Conservation (phyloP, 768 basidiomycete species). For the Mycena olivaceomarginata region DNA sequence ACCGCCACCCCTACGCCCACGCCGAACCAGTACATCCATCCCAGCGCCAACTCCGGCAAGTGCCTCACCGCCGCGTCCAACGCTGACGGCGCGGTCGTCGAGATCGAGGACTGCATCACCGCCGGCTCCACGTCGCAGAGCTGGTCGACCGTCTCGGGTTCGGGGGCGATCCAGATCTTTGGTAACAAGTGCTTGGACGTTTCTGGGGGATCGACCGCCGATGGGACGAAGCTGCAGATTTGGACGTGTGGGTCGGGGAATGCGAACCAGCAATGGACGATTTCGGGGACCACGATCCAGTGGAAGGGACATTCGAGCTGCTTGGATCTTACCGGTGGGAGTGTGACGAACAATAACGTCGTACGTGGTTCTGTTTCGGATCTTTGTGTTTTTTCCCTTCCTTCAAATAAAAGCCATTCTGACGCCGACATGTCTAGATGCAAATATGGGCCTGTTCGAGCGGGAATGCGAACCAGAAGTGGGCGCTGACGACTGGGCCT, state of each 20-base stretch:
- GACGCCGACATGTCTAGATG: not conserved
- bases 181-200: constrained; percentile 49
- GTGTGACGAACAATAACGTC: constrained; percentile 23
- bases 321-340: constrained; percentile 34
- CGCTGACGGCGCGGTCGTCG: not conserved
- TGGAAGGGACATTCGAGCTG: constrained; percentile 28
- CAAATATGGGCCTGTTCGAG: constrained; percentile 35
- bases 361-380: constrained; percentile 7
- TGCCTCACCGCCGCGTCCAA: not conserved
- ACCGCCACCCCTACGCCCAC: constrained; percentile 4
- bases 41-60: not conserved
- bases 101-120: not conserved
- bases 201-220: constrained; percentile 14
- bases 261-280: constrained; percentile 45
- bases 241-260: constrained; percentile 45
- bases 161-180: constrained; percentile 38
- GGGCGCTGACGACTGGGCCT: constrained; percentile 32
- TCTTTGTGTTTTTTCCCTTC: no score
- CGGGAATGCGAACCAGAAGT: constrained; percentile 21
- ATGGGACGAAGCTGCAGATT: constrained; percentile 31
- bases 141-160: constrained; percentile 45
- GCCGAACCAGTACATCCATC: constrained; percentile 8
- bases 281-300: constrained; percentile 27
- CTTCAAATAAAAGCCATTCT: not conserved
- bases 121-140: constrained; percentile 45